These are phyloP conservation scores for Pichia kluyveri DNA, from an alignment of 805 yeast genomes.

Conservation along the genomic window DNA sequence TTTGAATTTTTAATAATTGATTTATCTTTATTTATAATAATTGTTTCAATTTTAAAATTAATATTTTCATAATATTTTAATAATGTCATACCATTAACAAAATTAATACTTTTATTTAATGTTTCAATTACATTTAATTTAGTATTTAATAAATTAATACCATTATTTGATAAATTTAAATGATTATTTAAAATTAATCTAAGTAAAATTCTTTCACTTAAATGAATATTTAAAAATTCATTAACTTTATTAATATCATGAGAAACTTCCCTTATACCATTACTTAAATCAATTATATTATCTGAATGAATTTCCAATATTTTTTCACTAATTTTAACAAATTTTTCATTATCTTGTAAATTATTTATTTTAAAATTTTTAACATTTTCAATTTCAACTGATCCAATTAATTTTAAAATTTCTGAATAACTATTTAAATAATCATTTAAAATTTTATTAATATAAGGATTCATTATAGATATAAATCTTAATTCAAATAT, in stretches of 20 bases:
- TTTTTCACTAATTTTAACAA: conserved; percentile 43
- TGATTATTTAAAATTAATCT: conserved; percentile 83
- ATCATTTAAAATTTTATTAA: conserved; percentile 64
- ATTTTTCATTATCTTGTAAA: conserved; percentile 42
- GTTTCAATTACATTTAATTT: conserved; percentile 55
- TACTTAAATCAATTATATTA: conserved; percentile 71
- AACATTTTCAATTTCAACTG: conserved; percentile 12
- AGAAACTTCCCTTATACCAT: conserved; percentile 57
- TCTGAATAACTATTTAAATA: conserved; percentile 44
- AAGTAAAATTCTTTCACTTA: conserved; percentile 79
- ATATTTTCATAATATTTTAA: conserved; percentile 77
- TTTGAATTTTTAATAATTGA: conserved; percentile 17
- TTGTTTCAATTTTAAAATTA: conserved; percentile 42
- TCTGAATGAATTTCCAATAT: conserved; percentile 76
- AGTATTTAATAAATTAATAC: conserved; percentile 62
- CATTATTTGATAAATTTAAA: conserved; percentile 44
- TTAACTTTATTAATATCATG: conserved; percentile 25
- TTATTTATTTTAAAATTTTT: conserved; percentile 30
- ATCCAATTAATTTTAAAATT: conserved; percentile 31
- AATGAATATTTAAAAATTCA: conserved; percentile 60
- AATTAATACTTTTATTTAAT: conserved; percentile 54
- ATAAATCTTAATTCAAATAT: conserved; percentile 75
- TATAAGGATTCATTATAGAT: conserved; percentile 78
- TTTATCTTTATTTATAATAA: conserved; percentile 17
- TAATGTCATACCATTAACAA: conserved; percentile 75